phyloP scores from a whole-genome alignment of 176 grass and related monocot species.

The Phoenix dactylifera region DNA sequence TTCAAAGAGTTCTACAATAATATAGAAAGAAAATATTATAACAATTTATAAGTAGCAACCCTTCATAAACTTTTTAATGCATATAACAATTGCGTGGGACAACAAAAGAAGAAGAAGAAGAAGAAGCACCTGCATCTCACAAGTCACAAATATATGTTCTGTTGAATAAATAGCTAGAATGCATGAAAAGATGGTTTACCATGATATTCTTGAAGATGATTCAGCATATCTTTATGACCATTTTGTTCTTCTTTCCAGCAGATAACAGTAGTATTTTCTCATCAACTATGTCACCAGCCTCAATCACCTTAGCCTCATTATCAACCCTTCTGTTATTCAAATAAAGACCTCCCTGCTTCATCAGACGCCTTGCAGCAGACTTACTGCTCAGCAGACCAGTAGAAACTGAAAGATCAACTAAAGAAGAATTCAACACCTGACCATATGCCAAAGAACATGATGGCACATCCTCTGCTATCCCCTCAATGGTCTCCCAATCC shows the following conservation, averaged over 20 bases:
- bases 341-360: slow-evolving; percentile 92
- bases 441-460: slow-evolving; percentile 62
- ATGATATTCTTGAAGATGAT: slow-evolving; percentile 11
- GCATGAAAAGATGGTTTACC: no score
- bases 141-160: no score
- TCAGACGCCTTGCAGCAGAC: slow-evolving; percentile 48
- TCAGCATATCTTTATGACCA: slow-evolving; percentile 83
- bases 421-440: slow-evolving; percentile 67
- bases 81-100: no score
- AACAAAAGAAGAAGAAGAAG: no score
- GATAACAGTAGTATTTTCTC: slow-evolving; percentile 79
- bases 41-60: no score
- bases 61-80: no score
- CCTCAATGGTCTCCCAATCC: slow-evolving; percentile 65
- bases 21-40: no score
- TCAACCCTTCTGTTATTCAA: slow-evolving; percentile 68
- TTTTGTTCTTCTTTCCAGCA: slow-evolving; percentile 97
- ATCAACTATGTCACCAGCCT: slow-evolving; percentile 63
- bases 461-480: slow-evolving; percentile 76
- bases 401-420: slow-evolving; percentile 81
- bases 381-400: slow-evolving; percentile 71
- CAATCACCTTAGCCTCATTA: slow-evolving; percentile 53
- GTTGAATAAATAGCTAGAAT: no score
- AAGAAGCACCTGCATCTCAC: no score
- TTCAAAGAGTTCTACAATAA: no score